Conservation (phyloP, 495 filamentous ascomycete genomes). For the Cercophora sp. region DNA sequence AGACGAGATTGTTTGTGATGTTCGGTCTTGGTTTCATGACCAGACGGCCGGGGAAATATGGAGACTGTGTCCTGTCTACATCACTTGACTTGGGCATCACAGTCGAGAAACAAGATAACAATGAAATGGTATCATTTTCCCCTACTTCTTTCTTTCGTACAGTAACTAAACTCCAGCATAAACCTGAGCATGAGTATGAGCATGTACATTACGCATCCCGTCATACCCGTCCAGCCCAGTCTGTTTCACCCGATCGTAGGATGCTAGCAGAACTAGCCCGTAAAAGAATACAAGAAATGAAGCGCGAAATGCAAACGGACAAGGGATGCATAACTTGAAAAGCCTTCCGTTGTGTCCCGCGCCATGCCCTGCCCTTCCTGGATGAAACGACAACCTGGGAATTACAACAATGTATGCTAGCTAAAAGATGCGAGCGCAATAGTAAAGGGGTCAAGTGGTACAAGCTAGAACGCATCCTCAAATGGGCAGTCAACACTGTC, state of each 20-base stretch:
- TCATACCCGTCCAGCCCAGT: too few relatives aligned
- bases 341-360: too few relatives aligned
- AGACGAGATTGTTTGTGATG: too few relatives aligned
- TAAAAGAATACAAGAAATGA: not conserved
- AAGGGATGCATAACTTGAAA: not conserved
- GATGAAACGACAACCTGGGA: not conserved
- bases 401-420: not conserved
- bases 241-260: not conserved
- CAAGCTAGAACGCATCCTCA: slow-evolving; percentile 66
- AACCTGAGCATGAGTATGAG: not conserved
- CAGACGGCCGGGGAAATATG: too few relatives aligned
- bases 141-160: not conserved
- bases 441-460: not conserved
- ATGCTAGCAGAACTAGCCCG: too few relatives aligned
- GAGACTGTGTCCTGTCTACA: too few relatives aligned
- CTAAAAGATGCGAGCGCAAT: not conserved
- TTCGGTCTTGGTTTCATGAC: too few relatives aligned
- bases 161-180: too few relatives aligned
- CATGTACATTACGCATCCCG: slow-evolving; percentile 6
- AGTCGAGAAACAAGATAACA: not conserved
- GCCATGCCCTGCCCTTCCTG: not conserved
- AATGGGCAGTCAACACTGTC: slow-evolving; percentile 94
- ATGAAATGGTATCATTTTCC: slow-evolving; percentile 1
- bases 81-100: too few relatives aligned
- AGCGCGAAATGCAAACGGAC: not conserved